phyloP scores from a whole-genome alignment of 768 basidiomycete species.

The Amyloporia xantha region DNA sequence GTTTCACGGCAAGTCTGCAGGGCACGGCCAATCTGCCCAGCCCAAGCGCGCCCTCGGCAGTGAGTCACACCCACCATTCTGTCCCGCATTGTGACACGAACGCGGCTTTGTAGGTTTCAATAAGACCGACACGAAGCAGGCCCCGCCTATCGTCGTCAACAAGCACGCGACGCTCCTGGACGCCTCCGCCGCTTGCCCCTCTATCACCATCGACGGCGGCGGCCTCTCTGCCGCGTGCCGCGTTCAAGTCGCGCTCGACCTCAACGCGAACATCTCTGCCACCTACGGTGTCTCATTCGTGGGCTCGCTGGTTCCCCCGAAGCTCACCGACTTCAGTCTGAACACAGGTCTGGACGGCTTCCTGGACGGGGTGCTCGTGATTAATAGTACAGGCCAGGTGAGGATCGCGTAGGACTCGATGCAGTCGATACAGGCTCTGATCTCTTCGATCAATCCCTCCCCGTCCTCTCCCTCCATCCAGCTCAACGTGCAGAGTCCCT shows the following conservation, averaged over 20 bases:
- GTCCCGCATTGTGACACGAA: no score
- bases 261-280: constrained; percentile 7
- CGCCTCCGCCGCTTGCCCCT: constrained; percentile 3
- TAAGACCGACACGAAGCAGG: not conserved
- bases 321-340: constrained; percentile 9
- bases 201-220: constrained; percentile 6
- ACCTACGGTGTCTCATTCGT: not conserved
- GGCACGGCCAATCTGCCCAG: no score
- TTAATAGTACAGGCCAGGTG: constrained; percentile 23
- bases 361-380: constrained; percentile 28
- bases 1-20: no score
- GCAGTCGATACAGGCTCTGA: no score
- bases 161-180: constrained; percentile 17
- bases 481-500: constrained; percentile 33
- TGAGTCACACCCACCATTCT: no score
- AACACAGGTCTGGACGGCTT: constrained; percentile 1
- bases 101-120: no score
- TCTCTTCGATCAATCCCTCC: no score
- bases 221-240: constrained; percentile 16
- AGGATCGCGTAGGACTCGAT: no score
- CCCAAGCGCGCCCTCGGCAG: no score
- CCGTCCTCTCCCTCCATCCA: no score
- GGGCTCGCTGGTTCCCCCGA: constrained; percentile 38
- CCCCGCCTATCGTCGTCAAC: constrained; percentile 11
- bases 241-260: constrained; percentile 33